Evolutionary conservation across 192 early-diverging fungal species (phyloP), one percentile per base, ranked within the genome.

Genomic region (Coemansia sp.): DNA sequence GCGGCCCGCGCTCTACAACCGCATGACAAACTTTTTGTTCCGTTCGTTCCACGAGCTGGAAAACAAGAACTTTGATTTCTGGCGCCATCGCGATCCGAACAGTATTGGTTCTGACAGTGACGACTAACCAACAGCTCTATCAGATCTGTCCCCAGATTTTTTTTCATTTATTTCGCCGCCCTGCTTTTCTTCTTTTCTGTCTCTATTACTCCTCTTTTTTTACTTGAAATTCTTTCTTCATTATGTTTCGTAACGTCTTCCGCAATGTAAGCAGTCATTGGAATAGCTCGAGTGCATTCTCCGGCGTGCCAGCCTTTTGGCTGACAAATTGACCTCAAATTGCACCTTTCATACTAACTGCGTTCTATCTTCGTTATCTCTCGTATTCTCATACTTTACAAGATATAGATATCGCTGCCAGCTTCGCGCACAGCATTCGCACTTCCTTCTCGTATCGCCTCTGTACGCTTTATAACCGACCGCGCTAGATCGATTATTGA

Each of bases 1-100:
- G n/a, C 83, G 85, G 56, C 62, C 56, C 9, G 86, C 90, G 52
- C 78, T 90, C 19, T 88, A 84, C 51, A 74, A 65, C 15, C 72
- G 82, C 56, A 69, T 90, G 70, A 78, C 68, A 4, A 71, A 66
- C 56, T 83, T 80, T 52, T 53, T 83, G 59, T 79, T 83, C 70
- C 69, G 76, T 45, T 78, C 76, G 30, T 78, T 78, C 69, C 69
- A 78, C 30, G 76, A 78, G 69, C 69, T 78, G 45, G 76, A 78
- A 47, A 77, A 77, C 64, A 56, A 57, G 33, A 34, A 71, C 49
- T 77, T 71, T 57, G 67, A 69, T 64, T 77, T 55, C 59, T 77
- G 73, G 73, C 50, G 45, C 52, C 73, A 77, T 53, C 10, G 27
- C 11, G 62, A 69, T 21, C 72, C 67, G 10, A 69, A 75, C 53